Conservation (phyloP, 768 basidiomycete species). For the Lactarius psammicola region DNA sequence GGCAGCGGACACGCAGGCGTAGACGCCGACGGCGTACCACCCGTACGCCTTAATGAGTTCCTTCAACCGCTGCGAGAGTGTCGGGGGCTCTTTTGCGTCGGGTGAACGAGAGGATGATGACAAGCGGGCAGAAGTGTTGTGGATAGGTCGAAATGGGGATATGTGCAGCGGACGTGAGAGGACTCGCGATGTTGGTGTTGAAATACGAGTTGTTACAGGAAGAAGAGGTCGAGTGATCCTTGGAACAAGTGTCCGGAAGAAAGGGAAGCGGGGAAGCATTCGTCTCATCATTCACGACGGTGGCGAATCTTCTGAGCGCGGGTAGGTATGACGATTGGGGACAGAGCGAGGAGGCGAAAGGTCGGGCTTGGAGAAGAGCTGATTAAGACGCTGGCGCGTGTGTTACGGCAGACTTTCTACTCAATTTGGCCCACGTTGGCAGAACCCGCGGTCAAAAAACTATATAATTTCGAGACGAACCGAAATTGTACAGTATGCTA, state of each 20-base stretch:
- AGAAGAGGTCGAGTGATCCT: slow-evolving; percentile 47
- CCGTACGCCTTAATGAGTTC: slow-evolving; percentile 89
- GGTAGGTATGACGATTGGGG: not conserved
- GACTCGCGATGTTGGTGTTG: slow-evolving; percentile 34
- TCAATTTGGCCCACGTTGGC: too few relatives aligned
- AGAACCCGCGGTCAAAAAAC: too few relatives aligned
- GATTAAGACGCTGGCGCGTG: not conserved
- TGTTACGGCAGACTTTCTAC: not conserved
- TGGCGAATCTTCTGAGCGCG: not conserved
- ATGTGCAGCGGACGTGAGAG: slow-evolving; percentile 36
- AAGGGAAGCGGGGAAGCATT: slow-evolving; percentile 45
- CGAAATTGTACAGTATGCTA: too few relatives aligned
- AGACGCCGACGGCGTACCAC: slow-evolving; percentile 94
- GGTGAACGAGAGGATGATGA: slow-evolving; percentile 38
- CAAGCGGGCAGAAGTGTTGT: slow-evolving; percentile 49
- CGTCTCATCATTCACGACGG: slow-evolving; percentile 21
- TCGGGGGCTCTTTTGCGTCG: slow-evolving; percentile 43
- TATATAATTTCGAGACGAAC: too few relatives aligned
- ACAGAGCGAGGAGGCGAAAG: not conserved
- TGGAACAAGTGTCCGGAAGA: slow-evolving; percentile 47
- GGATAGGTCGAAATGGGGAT: slow-evolving; percentile 47
- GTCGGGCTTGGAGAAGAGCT: not conserved
- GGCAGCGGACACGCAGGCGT: slow-evolving; percentile 64
- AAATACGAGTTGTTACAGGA: slow-evolving; percentile 45
- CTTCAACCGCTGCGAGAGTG: slow-evolving; percentile 70